phyloP scores from a whole-genome alignment of 768 basidiomycete species.

The Xerocomus spinulosus region DNA sequence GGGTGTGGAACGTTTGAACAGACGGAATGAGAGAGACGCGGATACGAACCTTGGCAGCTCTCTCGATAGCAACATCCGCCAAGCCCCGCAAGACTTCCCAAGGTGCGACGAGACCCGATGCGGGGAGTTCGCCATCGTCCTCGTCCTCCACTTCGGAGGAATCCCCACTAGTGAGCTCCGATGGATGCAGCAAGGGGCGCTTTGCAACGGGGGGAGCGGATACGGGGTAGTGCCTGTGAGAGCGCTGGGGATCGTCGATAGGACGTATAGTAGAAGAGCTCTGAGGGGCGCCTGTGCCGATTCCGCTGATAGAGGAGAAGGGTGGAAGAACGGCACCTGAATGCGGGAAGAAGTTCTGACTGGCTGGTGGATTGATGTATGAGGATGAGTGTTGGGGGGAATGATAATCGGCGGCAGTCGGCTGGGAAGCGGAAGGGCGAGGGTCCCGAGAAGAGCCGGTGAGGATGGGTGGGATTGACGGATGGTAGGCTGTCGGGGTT shows the following conservation, averaged over 20 bases:
- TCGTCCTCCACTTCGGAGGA: constrained; percentile 85
- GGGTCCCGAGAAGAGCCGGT: constrained; percentile 25
- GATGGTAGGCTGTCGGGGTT: constrained; percentile 30
- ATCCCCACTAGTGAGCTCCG: constrained; percentile 71
- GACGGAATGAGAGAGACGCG: not conserved
- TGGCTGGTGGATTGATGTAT: constrained; percentile 37
- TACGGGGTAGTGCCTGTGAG: constrained; percentile 33
- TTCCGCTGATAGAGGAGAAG: constrained; percentile 63
- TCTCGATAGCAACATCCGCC: constrained; percentile 76
- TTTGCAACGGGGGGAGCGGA: constrained; percentile 43
- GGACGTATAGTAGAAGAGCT: constrained; percentile 60
- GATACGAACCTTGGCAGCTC: constrained; percentile 63
- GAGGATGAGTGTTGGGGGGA: constrained; percentile 39
- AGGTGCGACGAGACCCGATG: constrained; percentile 77
- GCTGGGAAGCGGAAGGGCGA: constrained; percentile 35
- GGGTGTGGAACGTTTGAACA: not conserved
- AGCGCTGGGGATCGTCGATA: constrained; percentile 36
- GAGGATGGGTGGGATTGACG: constrained; percentile 29
- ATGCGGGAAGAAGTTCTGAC: constrained; percentile 31
- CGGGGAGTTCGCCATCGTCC: constrained; percentile 74
- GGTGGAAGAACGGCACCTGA: constrained; percentile 62
- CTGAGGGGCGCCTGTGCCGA: constrained; percentile 42
- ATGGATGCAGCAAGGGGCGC: constrained; percentile 56
- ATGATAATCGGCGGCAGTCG: constrained; percentile 40
- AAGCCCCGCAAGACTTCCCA: constrained; percentile 81